A percentile compares a stretch with the other conserved stretches of the same genome.
These are phyloP conservation scores for Rhodotorula sp. DNA, from an alignment of 1,284 basidiomycete species.

Conservation along the genomic window DNA sequence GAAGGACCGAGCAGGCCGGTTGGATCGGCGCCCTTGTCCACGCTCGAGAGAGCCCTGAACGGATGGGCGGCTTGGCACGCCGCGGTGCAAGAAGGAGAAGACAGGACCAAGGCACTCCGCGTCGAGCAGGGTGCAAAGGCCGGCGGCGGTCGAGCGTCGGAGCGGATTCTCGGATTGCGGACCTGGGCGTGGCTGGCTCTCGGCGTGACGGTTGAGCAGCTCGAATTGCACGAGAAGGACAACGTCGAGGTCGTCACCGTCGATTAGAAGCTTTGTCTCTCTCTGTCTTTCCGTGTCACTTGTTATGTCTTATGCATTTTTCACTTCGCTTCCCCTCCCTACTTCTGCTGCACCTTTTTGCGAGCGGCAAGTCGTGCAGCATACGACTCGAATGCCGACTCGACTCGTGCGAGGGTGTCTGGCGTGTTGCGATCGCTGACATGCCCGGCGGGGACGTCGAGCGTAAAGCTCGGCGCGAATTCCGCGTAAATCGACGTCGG, in stretches of 20 bases:
- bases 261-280: constrained; percentile 1
- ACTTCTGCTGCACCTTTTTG: too few relatives aligned
- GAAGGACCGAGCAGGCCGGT: neutral
- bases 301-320: neutral
- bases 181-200: constrained; percentile 20
- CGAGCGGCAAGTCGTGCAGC: neutral
- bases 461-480: constrained; percentile 74
- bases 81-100: constrained; percentile 14
- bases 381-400: constrained; percentile 40
- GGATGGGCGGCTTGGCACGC: constrained; percentile 21
- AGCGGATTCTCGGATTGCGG: neutral
- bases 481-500: constrained; percentile 49
- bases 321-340: too few relatives aligned
- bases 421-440: constrained; percentile 70
- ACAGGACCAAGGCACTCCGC: constrained; percentile 2
- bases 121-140: neutral
- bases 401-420: constrained; percentile 52
- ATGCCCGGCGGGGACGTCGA: constrained; percentile 69
- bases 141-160: neutral
- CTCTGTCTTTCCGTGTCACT: neutral
- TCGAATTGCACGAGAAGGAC: constrained; percentile 2
- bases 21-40: too few relatives aligned
- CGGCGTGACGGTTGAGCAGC: constrained; percentile 8
- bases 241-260: constrained; percentile 7
- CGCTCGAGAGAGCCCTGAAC: neutral